A percentile compares a stretch with the other conserved stretches of the same genome.
phyloP scores from a whole-genome alignment of 768 basidiomycete species.

The Phlebiopsis flavidoalba region DNA sequence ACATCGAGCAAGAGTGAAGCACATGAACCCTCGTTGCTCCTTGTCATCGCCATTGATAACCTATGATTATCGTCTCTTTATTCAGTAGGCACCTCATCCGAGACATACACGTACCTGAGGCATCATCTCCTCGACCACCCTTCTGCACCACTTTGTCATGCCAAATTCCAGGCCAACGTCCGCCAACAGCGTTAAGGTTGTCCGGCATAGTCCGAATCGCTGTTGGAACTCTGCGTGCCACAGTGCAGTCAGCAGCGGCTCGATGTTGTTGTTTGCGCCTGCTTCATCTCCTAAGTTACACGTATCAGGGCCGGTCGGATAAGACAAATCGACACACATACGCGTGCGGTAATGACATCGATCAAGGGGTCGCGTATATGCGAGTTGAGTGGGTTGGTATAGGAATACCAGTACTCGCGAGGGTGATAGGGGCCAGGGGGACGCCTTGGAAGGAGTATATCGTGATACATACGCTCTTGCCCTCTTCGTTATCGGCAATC shows the following conservation, averaged over 20 bases:
- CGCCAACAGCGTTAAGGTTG: conserved; percentile 66
- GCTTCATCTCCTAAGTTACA: conserved; percentile 49
- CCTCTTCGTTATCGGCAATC: conserved; percentile 37
- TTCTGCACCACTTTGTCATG: conserved; percentile 59
- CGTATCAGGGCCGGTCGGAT: neutral
- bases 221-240: conserved; percentile 82
- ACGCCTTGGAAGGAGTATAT: conserved; percentile 55
- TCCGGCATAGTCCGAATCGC: conserved; percentile 61
- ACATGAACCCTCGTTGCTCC: conserved; percentile 73
- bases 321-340: conserved; percentile 16
- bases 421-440: conserved; percentile 51
- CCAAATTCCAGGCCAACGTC: conserved; percentile 77
- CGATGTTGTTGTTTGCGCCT: conserved; percentile 57
- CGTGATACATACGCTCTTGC: conserved; percentile 60
- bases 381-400: conserved; percentile 24
- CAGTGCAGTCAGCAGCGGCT: conserved; percentile 62
- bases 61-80: neutral
- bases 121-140: conserved; percentile 72
- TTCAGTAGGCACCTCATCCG: neutral
- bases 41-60: conserved; percentile 57
- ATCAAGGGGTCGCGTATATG: conserved; percentile 38
- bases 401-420: conserved; percentile 53
- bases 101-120: conserved; percentile 54
- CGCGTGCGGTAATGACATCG: conserved; percentile 37
- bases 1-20: conserved; percentile 70